phyloP scores from a whole-genome alignment of 1,284 basidiomycete genomes.

The Ustilago sp. region DNA sequence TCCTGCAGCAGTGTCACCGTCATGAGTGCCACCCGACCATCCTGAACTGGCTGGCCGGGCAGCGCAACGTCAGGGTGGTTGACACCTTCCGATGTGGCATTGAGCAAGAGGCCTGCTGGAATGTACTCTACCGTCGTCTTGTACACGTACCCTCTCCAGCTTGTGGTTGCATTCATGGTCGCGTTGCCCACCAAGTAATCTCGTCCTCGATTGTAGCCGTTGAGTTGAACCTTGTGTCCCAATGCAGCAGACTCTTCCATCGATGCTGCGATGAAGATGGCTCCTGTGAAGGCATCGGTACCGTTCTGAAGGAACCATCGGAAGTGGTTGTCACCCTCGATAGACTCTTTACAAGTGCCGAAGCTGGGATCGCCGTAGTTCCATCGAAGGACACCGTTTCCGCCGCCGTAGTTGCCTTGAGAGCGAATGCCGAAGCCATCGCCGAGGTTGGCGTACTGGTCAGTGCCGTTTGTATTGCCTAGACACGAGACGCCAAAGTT shows the following conservation, averaged over 20 bases:
- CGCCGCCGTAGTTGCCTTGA: constrained; percentile 57
- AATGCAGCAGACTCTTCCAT: constrained; percentile 53
- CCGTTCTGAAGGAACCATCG: constrained; percentile 89
- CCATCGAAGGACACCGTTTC: constrained; percentile 62
- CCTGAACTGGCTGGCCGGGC: constrained; percentile 77
- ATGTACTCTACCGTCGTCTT: constrained; percentile 64
- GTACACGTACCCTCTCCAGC: constrained; percentile 46
- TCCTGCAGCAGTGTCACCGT: constrained; percentile 73
- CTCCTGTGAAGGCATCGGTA: constrained; percentile 76
- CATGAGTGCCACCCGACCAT: constrained; percentile 86
- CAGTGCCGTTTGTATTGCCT: constrained; percentile 61
- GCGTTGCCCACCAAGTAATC: constrained; percentile 76
- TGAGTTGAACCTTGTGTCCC: constrained; percentile 50
- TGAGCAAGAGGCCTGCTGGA: constrained; percentile 62
- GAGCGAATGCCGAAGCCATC: constrained; percentile 48
- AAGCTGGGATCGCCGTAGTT: constrained; percentile 60
- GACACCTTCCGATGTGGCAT: constrained; percentile 73
- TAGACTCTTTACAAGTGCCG: constrained; percentile 75
- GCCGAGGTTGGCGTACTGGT: constrained; percentile 62
- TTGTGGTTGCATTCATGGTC: constrained; percentile 45
- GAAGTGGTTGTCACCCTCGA: constrained; percentile 89
- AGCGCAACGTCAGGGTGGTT: constrained; percentile 76
- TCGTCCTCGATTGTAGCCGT: constrained; percentile 71
- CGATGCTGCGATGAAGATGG: constrained; percentile 80
- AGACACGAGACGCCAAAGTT: constrained; percentile 68